A percentile compares a stretch with the other conserved stretches of the same genome.
phyloP scores from a whole-genome alignment of 1,284 basidiomycete species.

The Macrocystidia cucumis region DNA sequence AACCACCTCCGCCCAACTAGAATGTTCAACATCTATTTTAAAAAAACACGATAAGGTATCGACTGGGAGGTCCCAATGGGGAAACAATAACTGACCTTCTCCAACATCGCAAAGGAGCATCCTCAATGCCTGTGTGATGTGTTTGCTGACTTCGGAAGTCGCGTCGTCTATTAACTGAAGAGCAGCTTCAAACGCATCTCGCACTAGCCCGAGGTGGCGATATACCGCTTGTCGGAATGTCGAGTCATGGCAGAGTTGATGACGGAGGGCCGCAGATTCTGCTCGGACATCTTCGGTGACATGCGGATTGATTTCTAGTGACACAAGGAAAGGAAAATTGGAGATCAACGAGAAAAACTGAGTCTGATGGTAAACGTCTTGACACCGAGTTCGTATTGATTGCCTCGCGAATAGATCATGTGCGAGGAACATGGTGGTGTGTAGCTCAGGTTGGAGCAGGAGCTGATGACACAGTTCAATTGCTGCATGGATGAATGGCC shows the following conservation, averaged over 20 bases:
- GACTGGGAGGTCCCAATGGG: neutral
- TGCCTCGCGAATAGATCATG: slow-evolving; percentile 56
- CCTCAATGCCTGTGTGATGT: slow-evolving; percentile 57
- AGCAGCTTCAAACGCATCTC: slow-evolving; percentile 58
- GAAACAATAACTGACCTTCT: slow-evolving; percentile 26
- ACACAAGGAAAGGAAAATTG: slow-evolving; percentile 59
- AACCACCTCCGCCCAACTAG: slow-evolving; percentile 53
- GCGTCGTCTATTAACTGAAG: slow-evolving; percentile 40
- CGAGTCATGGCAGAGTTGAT: slow-evolving; percentile 46
- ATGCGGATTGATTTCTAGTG: slow-evolving; percentile 53
- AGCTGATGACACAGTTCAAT: slow-evolving; percentile 54
- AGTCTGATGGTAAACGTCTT: slow-evolving; percentile 54
- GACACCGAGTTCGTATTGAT: slow-evolving; percentile 55
- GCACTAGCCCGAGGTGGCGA: slow-evolving; percentile 60
- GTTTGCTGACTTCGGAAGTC: slow-evolving; percentile 44
- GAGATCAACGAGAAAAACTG: slow-evolving; percentile 57
- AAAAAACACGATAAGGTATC: slow-evolving; percentile 3
- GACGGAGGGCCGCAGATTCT: slow-evolving; percentile 42
- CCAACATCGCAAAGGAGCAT: slow-evolving; percentile 53
- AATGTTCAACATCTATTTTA: slow-evolving; percentile 37
- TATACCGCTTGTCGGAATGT: slow-evolving; percentile 68
- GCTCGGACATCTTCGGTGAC: slow-evolving; percentile 40
- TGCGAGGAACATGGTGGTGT: slow-evolving; percentile 33
- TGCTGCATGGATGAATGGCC: slow-evolving; percentile 48
- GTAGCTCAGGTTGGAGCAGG: slow-evolving; percentile 46